A percentile compares a stretch with the other conserved stretches of the same genome.
Evolutionary conservation across 1,139 yeast species (phyloP).

Genomic region (Zygoascus sp.): DNA sequence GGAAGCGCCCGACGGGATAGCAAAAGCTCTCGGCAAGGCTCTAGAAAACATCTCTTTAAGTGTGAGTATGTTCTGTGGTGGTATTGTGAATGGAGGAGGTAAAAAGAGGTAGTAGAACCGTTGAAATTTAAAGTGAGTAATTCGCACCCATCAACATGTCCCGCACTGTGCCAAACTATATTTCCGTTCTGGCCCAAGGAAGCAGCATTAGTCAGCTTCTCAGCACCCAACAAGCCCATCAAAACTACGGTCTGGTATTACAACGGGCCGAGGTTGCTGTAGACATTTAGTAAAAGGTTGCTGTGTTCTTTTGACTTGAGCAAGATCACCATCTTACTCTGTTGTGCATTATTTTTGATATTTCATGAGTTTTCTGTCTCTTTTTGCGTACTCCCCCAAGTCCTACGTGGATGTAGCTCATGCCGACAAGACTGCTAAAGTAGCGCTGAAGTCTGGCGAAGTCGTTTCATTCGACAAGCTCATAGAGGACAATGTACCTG

Average conservation of each 20-base stretch:
- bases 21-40: background rate
- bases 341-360: no score
- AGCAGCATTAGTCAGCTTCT: background rate
- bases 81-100: background rate
- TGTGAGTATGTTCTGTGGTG: no score
- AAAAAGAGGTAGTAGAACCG: background rate
- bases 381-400: constrained; percentile 12
- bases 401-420: constrained; percentile 19
- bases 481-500: constrained; percentile 42
- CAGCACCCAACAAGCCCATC: background rate
- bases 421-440: constrained; percentile 31
- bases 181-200: no score
- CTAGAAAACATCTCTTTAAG: background rate
- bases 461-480: constrained; percentile 39
- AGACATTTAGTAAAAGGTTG: no score
- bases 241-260: background rate
- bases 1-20: background rate
- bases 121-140: background rate
- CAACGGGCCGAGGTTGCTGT: no score
- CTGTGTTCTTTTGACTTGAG: no score
- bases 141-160: no score
- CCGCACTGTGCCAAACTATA: background rate
- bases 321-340: no score
- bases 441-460: constrained; percentile 32
- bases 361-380: constrained; percentile 9